Percentiles rank a stretch among this genome's conserved stretches.
Conservation (phyloP, 768 basidiomycete species). For the Tylopilus sp. region DNA sequence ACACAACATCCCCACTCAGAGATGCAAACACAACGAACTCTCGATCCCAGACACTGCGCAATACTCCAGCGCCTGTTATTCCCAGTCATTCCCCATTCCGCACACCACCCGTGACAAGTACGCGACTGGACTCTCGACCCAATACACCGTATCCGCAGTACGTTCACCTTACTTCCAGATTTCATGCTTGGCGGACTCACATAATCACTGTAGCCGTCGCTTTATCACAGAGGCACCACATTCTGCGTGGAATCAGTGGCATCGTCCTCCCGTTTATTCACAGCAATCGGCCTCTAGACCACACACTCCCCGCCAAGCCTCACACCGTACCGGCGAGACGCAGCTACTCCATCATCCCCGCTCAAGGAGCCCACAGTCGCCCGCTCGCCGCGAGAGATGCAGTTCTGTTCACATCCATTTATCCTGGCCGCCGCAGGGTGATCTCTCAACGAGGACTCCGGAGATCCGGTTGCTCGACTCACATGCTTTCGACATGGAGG, state of each 20-base stretch:
- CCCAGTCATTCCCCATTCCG: constrained; percentile 9
- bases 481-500: constrained; percentile 19
- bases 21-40: constrained; percentile 12
- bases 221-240: constrained; percentile 12
- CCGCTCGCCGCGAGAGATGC: not conserved
- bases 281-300: constrained; percentile 28
- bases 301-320: constrained; percentile 26
- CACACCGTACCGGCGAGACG: constrained; percentile 1
- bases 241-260: constrained; percentile 4
- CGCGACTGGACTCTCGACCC: constrained; percentile 10
- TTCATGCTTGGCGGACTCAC: not conserved
- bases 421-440: constrained; percentile 18
- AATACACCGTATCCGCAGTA: constrained; percentile 9
- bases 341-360: constrained; percentile 6
- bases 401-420: constrained; percentile 3
- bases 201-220: not conserved
- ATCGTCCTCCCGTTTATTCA: constrained; percentile 2
- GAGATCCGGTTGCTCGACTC: constrained; percentile 14
- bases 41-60: not conserved
- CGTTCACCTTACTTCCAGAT: not conserved
- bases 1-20: constrained; percentile 27
- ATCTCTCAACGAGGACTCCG: constrained; percentile 24
- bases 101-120: not conserved
- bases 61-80: constrained; percentile 23
- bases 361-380: constrained; percentile 1